These are phyloP conservation scores for Apophysomyces elegans DNA, from an alignment of 371 early-diverging fungal species.

Conservation along the genomic window DNA sequence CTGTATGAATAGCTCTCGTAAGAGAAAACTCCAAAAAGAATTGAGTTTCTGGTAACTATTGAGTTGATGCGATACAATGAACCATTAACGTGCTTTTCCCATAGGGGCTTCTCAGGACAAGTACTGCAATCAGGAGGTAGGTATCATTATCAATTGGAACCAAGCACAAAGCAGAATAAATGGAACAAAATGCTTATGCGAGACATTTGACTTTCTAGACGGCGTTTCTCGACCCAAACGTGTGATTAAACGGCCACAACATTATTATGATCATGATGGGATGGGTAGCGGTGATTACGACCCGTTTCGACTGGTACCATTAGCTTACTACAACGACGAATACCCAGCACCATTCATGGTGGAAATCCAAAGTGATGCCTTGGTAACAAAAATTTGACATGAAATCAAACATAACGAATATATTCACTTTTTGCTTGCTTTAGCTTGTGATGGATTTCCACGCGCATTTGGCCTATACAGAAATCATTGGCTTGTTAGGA, in stretches of 20 bases:
- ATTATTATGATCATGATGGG: slow-evolving; percentile 42
- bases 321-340: slow-evolving; percentile 54
- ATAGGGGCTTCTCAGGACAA: background rate
- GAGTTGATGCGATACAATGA: background rate
- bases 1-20: background rate
- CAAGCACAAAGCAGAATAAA: slow-evolving; percentile 3
- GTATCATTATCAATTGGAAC: background rate
- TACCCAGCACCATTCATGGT: slow-evolving; percentile 67
- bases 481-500: slow-evolving; percentile 87
- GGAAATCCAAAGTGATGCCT: slow-evolving; percentile 59
- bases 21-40: slow-evolving; percentile 15
- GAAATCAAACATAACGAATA: background rate
- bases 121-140: background rate
- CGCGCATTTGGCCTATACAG: slow-evolving; percentile 81
- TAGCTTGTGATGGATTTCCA: slow-evolving; percentile 89
- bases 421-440: background rate
- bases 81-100: background rate
- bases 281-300: slow-evolving; percentile 53
- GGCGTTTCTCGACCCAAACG: slow-evolving; percentile 38
- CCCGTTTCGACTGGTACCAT: slow-evolving; percentile 71
- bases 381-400: slow-evolving; percentile 46
- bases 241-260: slow-evolving; percentile 34
- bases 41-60: background rate
- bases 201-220: slow-evolving; percentile 1
- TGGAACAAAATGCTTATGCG: background rate